These are phyloP conservation scores for Ganoderma multipileum DNA, from an alignment of 1,284 basidiomycete genomes.

Conservation along the genomic window DNA sequence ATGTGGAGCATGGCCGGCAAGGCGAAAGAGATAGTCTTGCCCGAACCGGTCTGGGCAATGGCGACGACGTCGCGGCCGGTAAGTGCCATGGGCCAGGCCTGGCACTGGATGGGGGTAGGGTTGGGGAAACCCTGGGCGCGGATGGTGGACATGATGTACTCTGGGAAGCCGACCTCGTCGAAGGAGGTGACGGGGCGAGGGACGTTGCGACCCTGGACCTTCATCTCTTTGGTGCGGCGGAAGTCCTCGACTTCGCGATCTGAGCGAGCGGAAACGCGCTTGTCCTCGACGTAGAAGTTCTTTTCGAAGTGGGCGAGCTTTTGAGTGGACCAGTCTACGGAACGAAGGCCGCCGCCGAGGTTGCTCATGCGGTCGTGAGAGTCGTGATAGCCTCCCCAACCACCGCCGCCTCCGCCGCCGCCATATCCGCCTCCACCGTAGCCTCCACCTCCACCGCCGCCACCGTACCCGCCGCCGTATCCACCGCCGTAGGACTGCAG, in stretches of 20 bases:
- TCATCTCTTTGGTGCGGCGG: conserved; percentile 87
- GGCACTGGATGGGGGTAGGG: conserved; percentile 96
- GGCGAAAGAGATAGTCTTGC: conserved; percentile 98
- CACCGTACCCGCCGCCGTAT: conserved; percentile 39
- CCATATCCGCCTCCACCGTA: conserved; percentile 44
- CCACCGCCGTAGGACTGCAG: conserved; percentile 46
- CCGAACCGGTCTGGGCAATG: conserved; percentile 96
- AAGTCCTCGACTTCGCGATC: conserved; percentile 93
- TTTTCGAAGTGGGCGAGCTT: conserved; percentile 89
- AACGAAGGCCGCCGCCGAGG: conserved; percentile 85
- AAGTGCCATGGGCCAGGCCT: conserved; percentile 98
- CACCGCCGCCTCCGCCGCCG: conserved; percentile 56
- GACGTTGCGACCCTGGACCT: conserved; percentile 88
- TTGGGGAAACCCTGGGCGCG: conserved; percentile 90
- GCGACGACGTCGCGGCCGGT: conserved; percentile 95
- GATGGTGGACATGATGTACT: conserved; percentile 95
- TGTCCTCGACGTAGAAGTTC: conserved; percentile 98
- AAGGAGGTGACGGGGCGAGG: conserved; percentile 93
- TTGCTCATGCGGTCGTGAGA: conserved; percentile 82
- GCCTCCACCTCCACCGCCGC: conserved; percentile 31
- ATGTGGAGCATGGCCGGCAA: conserved; percentile 99
- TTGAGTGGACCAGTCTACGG: conserved; percentile 84
- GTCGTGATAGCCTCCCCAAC: conserved; percentile 60
- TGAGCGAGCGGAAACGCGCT: conserved; percentile 78
- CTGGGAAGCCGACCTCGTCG: conserved; percentile 95